Conservation (phyloP, 768 basidiomycete genomes). For the Rhizopogon vinicolor region DNA sequence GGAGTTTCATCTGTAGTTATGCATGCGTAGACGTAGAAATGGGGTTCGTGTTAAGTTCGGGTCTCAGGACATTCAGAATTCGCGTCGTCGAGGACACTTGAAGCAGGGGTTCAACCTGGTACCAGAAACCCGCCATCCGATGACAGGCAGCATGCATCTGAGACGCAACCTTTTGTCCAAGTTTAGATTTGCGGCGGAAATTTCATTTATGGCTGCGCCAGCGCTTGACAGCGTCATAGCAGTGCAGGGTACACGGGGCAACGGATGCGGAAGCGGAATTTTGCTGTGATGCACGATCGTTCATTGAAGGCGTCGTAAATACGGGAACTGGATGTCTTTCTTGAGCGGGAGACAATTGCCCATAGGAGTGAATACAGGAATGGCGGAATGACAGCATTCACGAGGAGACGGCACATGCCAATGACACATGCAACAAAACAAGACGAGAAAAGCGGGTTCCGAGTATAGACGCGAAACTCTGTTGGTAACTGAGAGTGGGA, state of each 20-base stretch:
- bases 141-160: not conserved
- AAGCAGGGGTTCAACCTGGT: not conserved
- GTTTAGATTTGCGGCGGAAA: not conserved
- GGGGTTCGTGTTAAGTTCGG: not conserved
- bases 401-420: not conserved
- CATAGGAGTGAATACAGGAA: not conserved
- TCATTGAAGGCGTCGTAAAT: not conserved
- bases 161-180: not conserved
- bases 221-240: not conserved
- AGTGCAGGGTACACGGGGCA: not conserved
- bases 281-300: not conserved
- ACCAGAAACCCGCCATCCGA: not conserved
- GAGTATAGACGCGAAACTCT: conserved; percentile 7
- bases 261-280: not conserved
- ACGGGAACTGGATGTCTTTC: not conserved
- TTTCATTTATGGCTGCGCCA: not conserved
- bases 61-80: not conserved
- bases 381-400: conserved; percentile 9
- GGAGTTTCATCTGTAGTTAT: not conserved
- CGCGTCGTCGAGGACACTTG: not conserved
- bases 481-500: conserved; percentile 1
- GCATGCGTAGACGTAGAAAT: not conserved
- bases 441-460: conserved; percentile 1
- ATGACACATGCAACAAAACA: not conserved
- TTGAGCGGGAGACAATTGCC: not conserved